Evolutionary conservation across 2,329 filamentous ascomycete species (phyloP).

Genomic region (Immersiporthe knoxdaviesiana): DNA sequence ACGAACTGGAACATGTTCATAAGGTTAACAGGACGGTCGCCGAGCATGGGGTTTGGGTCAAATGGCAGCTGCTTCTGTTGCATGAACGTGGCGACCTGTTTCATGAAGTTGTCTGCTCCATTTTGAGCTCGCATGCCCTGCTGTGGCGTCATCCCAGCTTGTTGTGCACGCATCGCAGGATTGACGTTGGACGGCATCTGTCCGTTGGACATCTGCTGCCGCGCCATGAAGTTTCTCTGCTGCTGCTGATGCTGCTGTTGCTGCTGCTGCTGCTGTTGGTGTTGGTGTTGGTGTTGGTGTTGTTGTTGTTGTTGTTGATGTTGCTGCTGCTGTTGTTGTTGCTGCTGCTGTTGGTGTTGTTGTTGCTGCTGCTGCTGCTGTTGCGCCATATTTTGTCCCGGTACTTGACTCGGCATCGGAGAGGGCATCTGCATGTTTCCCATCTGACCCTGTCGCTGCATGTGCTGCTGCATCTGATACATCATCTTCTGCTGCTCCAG

Average conservation of each 20-base stretch:
- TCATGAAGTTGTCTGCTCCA: constrained; percentile 72
- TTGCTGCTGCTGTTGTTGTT: constrained; percentile 48
- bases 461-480: constrained; percentile 82
- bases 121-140: constrained; percentile 39
- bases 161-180: constrained; percentile 55
- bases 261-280: constrained; percentile 29
- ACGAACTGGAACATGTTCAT: constrained; percentile 79
- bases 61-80: constrained; percentile 71
- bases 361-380: constrained; percentile 53
- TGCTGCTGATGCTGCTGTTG: constrained; percentile 32
- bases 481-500: constrained; percentile 76
- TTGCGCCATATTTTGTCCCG: constrained; percentile 42
- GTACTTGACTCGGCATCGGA: constrained; percentile 40
- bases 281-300: constrained; percentile 22
- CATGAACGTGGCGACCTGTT: constrained; percentile 79
- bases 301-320: constrained; percentile 44
- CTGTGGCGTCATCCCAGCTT: constrained; percentile 36
- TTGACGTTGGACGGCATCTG: constrained; percentile 52
- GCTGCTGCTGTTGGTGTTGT: constrained; percentile 55
- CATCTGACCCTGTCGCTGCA: constrained; percentile 53
- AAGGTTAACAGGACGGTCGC: constrained; percentile 73
- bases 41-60: constrained; percentile 73
- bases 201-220: constrained; percentile 59
- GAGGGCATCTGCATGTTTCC: constrained; percentile 36
- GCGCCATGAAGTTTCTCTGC: constrained; percentile 54